Evolutionary conservation across 305 asterid species (phyloP).

Genomic region (Petunia hybrid): DNA sequence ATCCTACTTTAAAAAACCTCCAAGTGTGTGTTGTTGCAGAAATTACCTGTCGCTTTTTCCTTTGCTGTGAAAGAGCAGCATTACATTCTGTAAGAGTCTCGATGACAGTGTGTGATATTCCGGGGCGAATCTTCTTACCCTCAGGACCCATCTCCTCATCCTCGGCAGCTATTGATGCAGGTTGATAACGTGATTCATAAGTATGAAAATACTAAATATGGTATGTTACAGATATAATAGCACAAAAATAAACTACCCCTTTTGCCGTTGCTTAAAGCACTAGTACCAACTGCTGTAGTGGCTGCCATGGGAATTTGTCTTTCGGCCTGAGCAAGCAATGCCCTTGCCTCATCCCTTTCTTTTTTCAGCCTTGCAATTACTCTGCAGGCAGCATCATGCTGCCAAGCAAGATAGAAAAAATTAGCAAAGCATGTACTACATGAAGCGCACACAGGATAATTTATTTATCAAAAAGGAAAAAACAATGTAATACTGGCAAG

Average conservation of each 20-base stretch:
- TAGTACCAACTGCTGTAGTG: slow-evolving; percentile 50
- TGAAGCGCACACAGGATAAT: not conserved
- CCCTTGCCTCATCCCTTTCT: slow-evolving; percentile 96
- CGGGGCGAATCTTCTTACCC: slow-evolving; percentile 78
- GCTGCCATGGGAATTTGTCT: slow-evolving; percentile 74
- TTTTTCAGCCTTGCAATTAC: slow-evolving; percentile 96
- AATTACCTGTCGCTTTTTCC: slow-evolving; percentile 87
- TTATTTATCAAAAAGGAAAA: not conserved
- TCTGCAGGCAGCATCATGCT: slow-evolving; percentile 99
- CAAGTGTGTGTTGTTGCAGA: slow-evolving; percentile 5
- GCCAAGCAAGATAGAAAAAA: slow-evolving; percentile 37
- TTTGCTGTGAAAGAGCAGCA: slow-evolving; percentile 80
- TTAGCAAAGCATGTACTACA: not conserved
- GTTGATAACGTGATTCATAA: slow-evolving; percentile 29
- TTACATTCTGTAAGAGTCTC: slow-evolving; percentile 87
- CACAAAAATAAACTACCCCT: slow-evolving; percentile 61
- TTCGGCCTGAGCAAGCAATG: slow-evolving; percentile 80
- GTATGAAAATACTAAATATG: slow-evolving; percentile 25
- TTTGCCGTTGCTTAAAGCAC: slow-evolving; percentile 86
- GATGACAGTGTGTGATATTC: slow-evolving; percentile 75
- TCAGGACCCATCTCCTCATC: slow-evolving; percentile 75
- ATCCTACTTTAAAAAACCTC: not conserved
- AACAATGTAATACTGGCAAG: not conserved
- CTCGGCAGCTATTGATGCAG: slow-evolving; percentile 65
- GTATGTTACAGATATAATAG: slow-evolving; percentile 19